Base-by-base conservation (phyloP, 1,284 basidiomycete species). In the Porodaedalea pini region DNA sequence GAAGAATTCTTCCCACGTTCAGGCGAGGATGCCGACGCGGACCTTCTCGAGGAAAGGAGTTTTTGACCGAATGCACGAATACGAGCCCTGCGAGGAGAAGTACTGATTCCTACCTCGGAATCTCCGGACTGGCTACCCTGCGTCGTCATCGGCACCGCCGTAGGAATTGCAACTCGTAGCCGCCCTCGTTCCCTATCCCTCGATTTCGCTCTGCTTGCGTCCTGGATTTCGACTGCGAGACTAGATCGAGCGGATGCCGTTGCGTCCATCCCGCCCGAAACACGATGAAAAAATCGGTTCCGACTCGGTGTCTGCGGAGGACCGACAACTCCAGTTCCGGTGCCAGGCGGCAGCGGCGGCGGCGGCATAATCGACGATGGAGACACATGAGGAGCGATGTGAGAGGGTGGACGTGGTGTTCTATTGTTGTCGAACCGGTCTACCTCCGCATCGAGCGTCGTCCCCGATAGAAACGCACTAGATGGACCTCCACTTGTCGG, bases 281-380 rank as follows among this genome's bases (percentile, higher is more conserved):
- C 62, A 54, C 72, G 71, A 72, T 73, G 73, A 75, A 75, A 74
- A 72, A 72, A 73, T 32, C 50, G 52, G 29, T 34, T 56, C 2
- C 37, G 57, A 21, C 32, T 47, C 3, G 57, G 39, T 7, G 51
- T 51, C 10, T 37, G 49, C 32, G 49, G 7, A 21, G 10, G n/a
- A 19, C 49, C 32, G 4, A 23, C 8, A 23, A 10, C n/a, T 19
- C 4, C 17, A 36, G 29, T 36, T 11, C 7, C n/a, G 17, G 31
- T 3, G 6, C 19, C 23, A 17, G 32, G 49, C 8, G 10, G 10
- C 36, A 31, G 19, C 31, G 48, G 23, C 17, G 44, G 10, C 37
- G 23, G 19, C 21, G 62, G 61, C 2, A 56, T 58, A 2, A 63
- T 40, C 2, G 68, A 59, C 2, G 58, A 59, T 19, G 64, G 63